Percentiles rank a stretch among this genome's conserved stretches.
These are phyloP conservation scores for Bipolaris cookei DNA, from an alignment of 2,329 filamentous ascomycete genomes.

Conservation along the genomic window DNA sequence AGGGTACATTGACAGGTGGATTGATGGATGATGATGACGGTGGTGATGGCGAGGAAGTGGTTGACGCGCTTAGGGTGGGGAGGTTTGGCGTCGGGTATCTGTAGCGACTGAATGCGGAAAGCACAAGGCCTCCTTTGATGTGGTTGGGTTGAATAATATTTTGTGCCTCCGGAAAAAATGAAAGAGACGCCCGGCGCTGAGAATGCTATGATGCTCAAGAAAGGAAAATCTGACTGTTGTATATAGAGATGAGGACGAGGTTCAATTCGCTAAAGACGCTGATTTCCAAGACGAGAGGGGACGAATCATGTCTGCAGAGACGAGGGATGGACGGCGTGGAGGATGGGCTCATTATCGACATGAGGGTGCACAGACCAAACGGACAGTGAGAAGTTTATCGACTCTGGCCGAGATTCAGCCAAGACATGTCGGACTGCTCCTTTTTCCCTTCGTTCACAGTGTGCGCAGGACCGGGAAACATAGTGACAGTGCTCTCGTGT, in stretches of 20 bases:
- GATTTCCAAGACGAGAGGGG: slow-evolving; percentile 25
- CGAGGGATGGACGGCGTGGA: slow-evolving; percentile 11
- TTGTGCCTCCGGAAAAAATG: slow-evolving; percentile 1
- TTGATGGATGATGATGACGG: background rate
- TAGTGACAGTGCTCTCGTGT: slow-evolving; percentile 62
- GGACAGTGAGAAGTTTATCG: slow-evolving; percentile 20
- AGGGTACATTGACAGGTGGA: background rate
- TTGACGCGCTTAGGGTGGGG: slow-evolving; percentile 12
- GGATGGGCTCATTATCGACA: slow-evolving; percentile 14
- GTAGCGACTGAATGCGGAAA: slow-evolving; percentile 43
- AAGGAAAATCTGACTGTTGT: slow-evolving; percentile 25
- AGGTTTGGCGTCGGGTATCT: slow-evolving; percentile 44
- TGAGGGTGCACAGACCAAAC: slow-evolving; percentile 1
- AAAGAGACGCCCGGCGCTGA: slow-evolving; percentile 37
- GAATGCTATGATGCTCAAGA: slow-evolving; percentile 37
- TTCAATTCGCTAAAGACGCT: slow-evolving; percentile 31
- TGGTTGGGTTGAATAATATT: background rate
- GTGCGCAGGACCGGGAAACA: slow-evolving; percentile 33
- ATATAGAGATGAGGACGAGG: slow-evolving; percentile 11
- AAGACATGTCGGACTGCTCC: slow-evolving; percentile 71
- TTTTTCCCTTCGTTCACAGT: slow-evolving; percentile 28
- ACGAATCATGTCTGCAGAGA: slow-evolving; percentile 15
- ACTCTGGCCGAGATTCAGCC: slow-evolving; percentile 71
- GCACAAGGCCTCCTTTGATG: slow-evolving; percentile 23
- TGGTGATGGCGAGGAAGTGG: background rate